Evolutionary conservation across 257 asterid genomes (phyloP), one percentile per base, ranked within the genome.

Genomic region (Parsonsia alboflavescens): DNA sequence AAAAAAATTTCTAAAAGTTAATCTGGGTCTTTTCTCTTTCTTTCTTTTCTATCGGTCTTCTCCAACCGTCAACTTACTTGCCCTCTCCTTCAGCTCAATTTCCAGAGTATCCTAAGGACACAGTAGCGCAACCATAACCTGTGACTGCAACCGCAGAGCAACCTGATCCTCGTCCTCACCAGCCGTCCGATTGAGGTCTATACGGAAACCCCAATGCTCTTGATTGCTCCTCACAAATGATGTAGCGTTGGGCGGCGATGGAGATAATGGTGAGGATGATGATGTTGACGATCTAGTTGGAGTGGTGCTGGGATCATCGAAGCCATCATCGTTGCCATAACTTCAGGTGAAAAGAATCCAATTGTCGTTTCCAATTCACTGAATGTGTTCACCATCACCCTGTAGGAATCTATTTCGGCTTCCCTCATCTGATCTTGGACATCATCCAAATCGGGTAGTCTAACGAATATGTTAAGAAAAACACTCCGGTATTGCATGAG

Each of bases 61-160:
- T 11, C 46, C 46, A 66, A 11, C 62, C 63, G 28, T 73, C 42
- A 33, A 63, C 72, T 26, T n/a, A 9, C 52, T 75, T 50, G 5
- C 33, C 33, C 52, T 57, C 44, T 46, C 84, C 66, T 39, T 83
- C 81, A 95, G 82, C 52, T 84, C 96, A 46, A 95, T 68, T 70
- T 90, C 96, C 65, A 95, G 98, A 3, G 82, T 71, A 62, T 95
- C 98, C 65, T 86, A 94, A 53, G 97, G 96, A 33, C 90, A 85
- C 54, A 98, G 99, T 91, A 95, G 79, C 44, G 99, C 97, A 78
- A 95, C 87, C 98, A 92, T 91, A 4, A 92, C 99, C 91, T 91
- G 96, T 28, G 99, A 95, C 82, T 92, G 99, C 61, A 95, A 82
- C 80, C 89, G 88, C 79, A 95, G 83, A 61, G 96, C 96, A 71